Evolutionary conservation across 176 grass and related monocot genomes (phyloP), one percentile per base, ranked within the genome.

Genomic region (Echinochloa phyllopogon): DNA sequence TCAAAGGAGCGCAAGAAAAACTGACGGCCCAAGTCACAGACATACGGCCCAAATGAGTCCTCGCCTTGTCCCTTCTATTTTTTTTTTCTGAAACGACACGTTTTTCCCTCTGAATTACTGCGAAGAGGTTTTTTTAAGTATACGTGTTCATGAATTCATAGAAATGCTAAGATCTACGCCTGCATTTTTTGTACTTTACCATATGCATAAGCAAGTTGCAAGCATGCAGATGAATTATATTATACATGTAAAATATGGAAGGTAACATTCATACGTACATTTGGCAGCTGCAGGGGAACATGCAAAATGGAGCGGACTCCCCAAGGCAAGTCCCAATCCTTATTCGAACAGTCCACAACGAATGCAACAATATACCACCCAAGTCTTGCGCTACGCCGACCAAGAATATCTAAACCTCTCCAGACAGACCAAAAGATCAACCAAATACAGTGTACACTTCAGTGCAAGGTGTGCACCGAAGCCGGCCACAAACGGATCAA

Each of bases 301-400:
- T 53, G 11, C 78, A 75, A 75, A 55, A 68, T 78, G 25, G 51
- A 69, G 25, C 69, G 51, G 14, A 58, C 18, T 77, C 64, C 18
- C 13, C 29, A 33, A 39, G 43, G 64, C 63, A 80, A 43, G 77
- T 57, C 18, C 14, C 5, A 21, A 47, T 77, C 65, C 44, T 82
- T 86, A 82, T 70, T 65, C 78, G 16, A 64, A 42, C 65, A 27
- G 20, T 52, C 68, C 68, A 78, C 74, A 73, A 90, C 21, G 66
- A 90, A 87, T 87, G 68, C 59, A 86, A 86, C 56, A 78, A 50
- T 64, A 86, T 57, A 74, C 21, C 38, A 64, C 58, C 58, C n/a
- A 57, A 74, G 23, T 76, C 47, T 70, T 65, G 55, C 65, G 61
- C 78, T 33, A 73, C n/a, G 24, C 64, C 17, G 10, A 39, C 65